These are phyloP conservation scores for Pelargonium citronellum DNA, from an alignment of 441 rosid genomes.

Conservation along the genomic window DNA sequence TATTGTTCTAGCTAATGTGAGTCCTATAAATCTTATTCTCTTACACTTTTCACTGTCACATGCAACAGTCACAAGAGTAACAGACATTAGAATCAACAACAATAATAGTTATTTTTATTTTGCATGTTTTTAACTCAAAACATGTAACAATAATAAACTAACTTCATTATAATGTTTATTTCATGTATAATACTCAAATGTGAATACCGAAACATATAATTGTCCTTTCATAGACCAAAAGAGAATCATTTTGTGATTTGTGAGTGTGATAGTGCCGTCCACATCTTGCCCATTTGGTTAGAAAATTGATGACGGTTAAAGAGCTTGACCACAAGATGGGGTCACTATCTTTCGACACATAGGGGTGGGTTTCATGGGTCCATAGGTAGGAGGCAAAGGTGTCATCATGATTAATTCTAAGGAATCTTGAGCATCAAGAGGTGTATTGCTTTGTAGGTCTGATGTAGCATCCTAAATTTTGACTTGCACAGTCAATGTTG, in stretches of 20 bases:
- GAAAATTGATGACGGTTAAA: background rate
- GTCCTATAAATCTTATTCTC: too few relatives aligned
- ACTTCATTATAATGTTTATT: too few relatives aligned
- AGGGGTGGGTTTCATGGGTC: background rate
- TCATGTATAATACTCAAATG: background rate
- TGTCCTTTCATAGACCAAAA: background rate
- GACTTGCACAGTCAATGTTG: constrained; percentile 4
- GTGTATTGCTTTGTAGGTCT: background rate
- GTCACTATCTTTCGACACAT: background rate
- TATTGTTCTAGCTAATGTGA: background rate
- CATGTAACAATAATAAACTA: background rate
- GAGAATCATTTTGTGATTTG: background rate
- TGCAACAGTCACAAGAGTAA: too few relatives aligned
- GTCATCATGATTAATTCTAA: background rate
- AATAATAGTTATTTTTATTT: too few relatives aligned
- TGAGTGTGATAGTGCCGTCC: constrained; percentile 1
- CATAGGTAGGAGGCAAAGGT: background rate
- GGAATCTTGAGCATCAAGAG: constrained; percentile 5
- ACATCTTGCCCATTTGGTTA: background rate
- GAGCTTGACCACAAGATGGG: background rate
- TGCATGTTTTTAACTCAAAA: background rate
- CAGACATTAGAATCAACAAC: too few relatives aligned
- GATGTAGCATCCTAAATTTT: background rate
- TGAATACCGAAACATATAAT: background rate
- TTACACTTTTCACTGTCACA: too few relatives aligned